phyloP scores from a whole-genome alignment of 2,329 filamentous ascomycete species.

The Claviceps quebecensis region DNA sequence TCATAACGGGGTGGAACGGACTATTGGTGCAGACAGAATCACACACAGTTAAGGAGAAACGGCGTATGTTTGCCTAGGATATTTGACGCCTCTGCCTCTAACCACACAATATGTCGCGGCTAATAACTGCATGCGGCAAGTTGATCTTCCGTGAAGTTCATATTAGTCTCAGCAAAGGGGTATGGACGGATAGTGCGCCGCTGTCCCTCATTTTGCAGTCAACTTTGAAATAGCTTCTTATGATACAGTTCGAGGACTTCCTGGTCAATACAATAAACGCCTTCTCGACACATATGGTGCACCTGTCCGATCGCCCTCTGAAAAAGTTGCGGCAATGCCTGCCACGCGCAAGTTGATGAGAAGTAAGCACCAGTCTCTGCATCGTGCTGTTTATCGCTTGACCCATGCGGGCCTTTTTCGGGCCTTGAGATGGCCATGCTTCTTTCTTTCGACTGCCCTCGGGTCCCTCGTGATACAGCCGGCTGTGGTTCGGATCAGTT shows the following conservation, averaged over 20 bases:
- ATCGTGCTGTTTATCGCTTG: slow-evolving; percentile 45
- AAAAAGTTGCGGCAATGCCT: neutral
- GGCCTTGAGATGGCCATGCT: slow-evolving; percentile 88
- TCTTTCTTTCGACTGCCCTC: slow-evolving; percentile 93
- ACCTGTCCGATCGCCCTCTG: neutral
- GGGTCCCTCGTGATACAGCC: slow-evolving; percentile 85
- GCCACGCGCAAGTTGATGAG: neutral
- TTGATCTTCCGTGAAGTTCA: neutral
- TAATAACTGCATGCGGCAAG: neutral
- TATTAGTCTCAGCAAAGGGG: neutral
- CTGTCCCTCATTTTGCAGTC: neutral
- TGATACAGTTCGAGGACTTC: slow-evolving; percentile 1
- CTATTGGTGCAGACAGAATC: neutral
- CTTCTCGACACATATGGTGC: neutral
- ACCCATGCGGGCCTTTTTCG: slow-evolving; percentile 98
- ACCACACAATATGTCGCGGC: neutral
- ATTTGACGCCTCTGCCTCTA: neutral
- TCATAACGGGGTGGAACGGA: too few species aligned
- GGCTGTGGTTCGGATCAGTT: slow-evolving; percentile 36
- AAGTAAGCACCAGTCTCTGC: neutral
- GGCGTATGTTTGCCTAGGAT: neutral
- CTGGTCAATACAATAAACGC: neutral
- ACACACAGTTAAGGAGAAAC: neutral
- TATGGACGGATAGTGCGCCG: neutral
- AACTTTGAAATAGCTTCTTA: neutral